Base-by-base conservation (phyloP, 257 asterid species). In the Ilex asprella region DNA sequence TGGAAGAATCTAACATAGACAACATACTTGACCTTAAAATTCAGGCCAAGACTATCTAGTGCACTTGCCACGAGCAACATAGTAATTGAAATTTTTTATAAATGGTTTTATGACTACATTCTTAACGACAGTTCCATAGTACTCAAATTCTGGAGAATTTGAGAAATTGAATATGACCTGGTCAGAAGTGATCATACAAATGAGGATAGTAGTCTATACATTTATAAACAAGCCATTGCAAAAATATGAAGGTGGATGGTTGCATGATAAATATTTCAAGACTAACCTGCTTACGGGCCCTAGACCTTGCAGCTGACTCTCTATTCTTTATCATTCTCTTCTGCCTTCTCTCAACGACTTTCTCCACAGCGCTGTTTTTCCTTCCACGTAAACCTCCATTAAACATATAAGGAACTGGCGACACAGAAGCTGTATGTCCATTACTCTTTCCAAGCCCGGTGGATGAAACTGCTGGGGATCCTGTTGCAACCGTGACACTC, bases 281-380 rank as follows among this genome's bases (percentile, higher is more conserved):
- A 15, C 35, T 35, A 3, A 58, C 62, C 62, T 58, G 62, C 62
- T 58, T 58, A 16, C 62, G 62, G 10, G 62, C 62, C 41, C 62
- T 16, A 15, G 62, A 58, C 30, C 62, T 58, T 6, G 62, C 62
- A 30, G 62, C 62, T 3, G 46, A 30, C 62, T 58, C 62, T 16
- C 59, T 30, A 10, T 55, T 55, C 59, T 55, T 55, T 55, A 55
- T 55, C 59, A 55, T 55, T 55, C 62, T 58, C 62, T 43, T 30
- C 62, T 58, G 62, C 62, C 62, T 58, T 32, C 62, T 58, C 41
- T 58, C 62, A 3, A 58, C 62, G 0, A 41, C 41, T 31, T 41
- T 58, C 41, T 58, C 62, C 46, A 58, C 39, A 9, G 62, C 16
- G 16, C 46, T 32, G 1, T 2, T 5, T 31, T 58, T 58, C 41